A percentile compares a stretch with the other conserved stretches of the same genome.
Evolutionary conservation across 495 filamentous ascomycete species (phyloP).

Genomic region (Hypomontagnella monticulosa): DNA sequence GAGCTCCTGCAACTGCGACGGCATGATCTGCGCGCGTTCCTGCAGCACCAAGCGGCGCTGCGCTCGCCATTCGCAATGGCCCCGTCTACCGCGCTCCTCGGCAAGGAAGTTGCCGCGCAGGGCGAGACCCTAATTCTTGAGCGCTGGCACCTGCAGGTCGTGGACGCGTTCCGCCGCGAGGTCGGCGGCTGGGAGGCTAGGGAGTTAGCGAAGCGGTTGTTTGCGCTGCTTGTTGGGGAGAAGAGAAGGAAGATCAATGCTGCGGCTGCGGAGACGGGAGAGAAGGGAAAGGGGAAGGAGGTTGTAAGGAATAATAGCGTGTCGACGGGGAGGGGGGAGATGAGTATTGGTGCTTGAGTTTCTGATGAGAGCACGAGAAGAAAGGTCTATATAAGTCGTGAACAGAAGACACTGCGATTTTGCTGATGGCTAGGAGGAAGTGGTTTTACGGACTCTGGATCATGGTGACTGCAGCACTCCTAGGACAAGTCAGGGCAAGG

Average conservation of each 20-base stretch:
- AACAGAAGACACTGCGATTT: neutral
- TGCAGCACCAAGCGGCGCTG: slow-evolving; percentile 29
- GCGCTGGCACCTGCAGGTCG: slow-evolving; percentile 63
- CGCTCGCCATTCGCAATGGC: neutral
- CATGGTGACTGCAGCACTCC: no score
- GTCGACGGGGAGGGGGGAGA: neutral
- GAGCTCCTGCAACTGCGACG: slow-evolving; percentile 47
- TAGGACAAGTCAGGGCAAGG: no score
- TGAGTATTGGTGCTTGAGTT: neutral
- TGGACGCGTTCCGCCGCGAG: slow-evolving; percentile 55
- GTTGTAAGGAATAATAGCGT: neutral
- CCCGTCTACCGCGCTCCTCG: slow-evolving; percentile 40
- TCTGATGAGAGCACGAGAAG: neutral
- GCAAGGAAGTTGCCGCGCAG: slow-evolving; percentile 47
- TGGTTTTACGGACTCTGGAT: no score
- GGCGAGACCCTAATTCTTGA: slow-evolving; percentile 54
- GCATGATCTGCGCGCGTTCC: slow-evolving; percentile 41
- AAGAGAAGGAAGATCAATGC: slow-evolving; percentile 46
- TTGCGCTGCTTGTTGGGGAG: slow-evolving; percentile 60
- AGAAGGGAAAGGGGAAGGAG: slow-evolving; percentile 7
- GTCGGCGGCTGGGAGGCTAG: slow-evolving; percentile 58
- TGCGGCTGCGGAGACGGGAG: slow-evolving; percentile 7
- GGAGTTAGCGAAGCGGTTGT: slow-evolving; percentile 58
- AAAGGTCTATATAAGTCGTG: neutral
- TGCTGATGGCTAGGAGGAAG: no score